Conservation (phyloP, 305 asterid species). For the Fraxinus dipetala region DNA sequence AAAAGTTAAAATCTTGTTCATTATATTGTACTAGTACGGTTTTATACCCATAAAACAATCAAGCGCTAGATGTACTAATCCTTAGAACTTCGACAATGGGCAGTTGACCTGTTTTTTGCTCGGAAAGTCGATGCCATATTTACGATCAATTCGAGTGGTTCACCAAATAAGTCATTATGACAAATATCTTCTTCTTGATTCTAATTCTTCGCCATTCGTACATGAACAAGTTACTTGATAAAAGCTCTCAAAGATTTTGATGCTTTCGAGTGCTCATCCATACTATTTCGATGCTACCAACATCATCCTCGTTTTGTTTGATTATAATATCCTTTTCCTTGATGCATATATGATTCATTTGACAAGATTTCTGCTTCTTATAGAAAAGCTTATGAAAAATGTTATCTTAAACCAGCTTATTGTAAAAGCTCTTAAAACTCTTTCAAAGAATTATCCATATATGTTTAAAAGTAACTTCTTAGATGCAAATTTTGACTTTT, state of each 20-base stretch:
- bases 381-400: no score
- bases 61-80: background rate
- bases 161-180: conserved; percentile 14
- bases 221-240: background rate
- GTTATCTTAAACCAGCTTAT: no score
- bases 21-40: background rate
- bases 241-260: conserved; percentile 8
- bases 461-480: no score
- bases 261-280: conserved; percentile 9
- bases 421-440: no score
- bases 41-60: background rate
- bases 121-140: background rate
- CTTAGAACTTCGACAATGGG: background rate
- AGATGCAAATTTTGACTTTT: no score
- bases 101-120: background rate
- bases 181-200: background rate
- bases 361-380: no score
- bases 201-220: background rate
- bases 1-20: no score
- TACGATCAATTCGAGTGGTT: background rate
- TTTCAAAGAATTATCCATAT: no score
- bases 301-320: no score
- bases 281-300: background rate
- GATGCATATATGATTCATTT: no score
- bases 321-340: no score